These are phyloP conservation scores for Chytridium lagenaria DNA, from an alignment of 371 early-diverging fungal genomes.

Conservation along the genomic window DNA sequence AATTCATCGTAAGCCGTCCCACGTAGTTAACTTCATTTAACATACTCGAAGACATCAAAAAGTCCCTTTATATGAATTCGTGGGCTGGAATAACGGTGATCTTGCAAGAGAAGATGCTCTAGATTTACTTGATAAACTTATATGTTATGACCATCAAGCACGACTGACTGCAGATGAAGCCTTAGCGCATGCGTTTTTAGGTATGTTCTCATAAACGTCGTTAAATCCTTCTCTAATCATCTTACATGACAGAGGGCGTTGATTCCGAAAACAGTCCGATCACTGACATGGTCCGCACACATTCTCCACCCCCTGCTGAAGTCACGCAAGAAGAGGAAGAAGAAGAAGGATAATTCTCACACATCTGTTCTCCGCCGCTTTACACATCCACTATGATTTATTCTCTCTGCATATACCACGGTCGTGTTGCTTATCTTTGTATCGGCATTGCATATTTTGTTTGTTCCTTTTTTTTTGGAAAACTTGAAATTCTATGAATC, in stretches of 20 bases:
- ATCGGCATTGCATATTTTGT: no score
- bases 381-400: neutral
- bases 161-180: slow-evolving; percentile 52
- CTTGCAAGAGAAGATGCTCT: slow-evolving; percentile 39
- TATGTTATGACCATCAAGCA: slow-evolving; percentile 52
- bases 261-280: neutral
- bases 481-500: no score
- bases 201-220: no score
- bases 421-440: no score
- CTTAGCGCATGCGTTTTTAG: slow-evolving; percentile 46
- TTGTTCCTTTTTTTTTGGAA: no score
- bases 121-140: slow-evolving; percentile 45
- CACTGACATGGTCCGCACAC: neutral
- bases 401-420: neutral
- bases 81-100: slow-evolving; percentile 31
- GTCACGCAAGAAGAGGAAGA: slow-evolving; percentile 11
- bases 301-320: slow-evolving; percentile 3
- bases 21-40: neutral
- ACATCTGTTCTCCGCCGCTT: neutral
- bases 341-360: neutral
- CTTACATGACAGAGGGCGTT: neutral
- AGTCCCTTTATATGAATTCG: slow-evolving; percentile 32
- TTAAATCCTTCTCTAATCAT: neutral
- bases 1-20: neutral
- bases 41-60: slow-evolving; percentile 2